Evolutionary conservation across 495 filamentous ascomycete genomes (phyloP).

Genomic region (Aspergillus coremiiformis): DNA sequence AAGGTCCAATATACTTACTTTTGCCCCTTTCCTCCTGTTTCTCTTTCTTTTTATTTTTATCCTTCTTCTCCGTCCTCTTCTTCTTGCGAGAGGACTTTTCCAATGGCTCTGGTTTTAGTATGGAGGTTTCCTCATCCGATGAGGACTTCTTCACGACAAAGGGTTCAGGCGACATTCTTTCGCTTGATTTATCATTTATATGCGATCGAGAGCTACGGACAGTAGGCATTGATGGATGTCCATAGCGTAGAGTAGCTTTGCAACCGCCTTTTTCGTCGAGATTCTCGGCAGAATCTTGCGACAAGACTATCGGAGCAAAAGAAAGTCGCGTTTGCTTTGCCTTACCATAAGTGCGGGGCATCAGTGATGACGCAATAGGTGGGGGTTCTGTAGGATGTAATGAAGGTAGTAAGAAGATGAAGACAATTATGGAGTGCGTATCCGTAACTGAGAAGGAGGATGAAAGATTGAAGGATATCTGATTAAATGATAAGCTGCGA

Average conservation of each 20-base stretch:
- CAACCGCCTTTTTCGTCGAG: slow-evolving; percentile 18
- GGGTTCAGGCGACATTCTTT: slow-evolving; percentile 1
- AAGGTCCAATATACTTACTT: not conserved
- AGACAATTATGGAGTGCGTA: no score
- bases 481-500: slow-evolving; percentile 6
- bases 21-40: not conserved
- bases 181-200: not conserved
- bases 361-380: slow-evolving; percentile 12
- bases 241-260: slow-evolving; percentile 33
- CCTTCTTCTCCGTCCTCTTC: not conserved
- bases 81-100: not conserved
- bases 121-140: not conserved
- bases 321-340: slow-evolving; percentile 43
- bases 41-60: not conserved
- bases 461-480: not conserved
- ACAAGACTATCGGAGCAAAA: slow-evolving; percentile 28
- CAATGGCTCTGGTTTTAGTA: not conserved
- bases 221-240: slow-evolving; percentile 28
- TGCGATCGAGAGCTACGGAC: slow-evolving; percentile 9
- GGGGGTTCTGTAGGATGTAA: no score
- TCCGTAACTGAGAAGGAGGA: not conserved
- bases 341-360: slow-evolving; percentile 36
- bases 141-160: slow-evolving; percentile 4
- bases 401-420: no score
- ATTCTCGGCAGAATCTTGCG: slow-evolving; percentile 7